Base-by-base conservation (phyloP, 176 grass and related monocot species). In the Oryza meridionalis region DNA sequence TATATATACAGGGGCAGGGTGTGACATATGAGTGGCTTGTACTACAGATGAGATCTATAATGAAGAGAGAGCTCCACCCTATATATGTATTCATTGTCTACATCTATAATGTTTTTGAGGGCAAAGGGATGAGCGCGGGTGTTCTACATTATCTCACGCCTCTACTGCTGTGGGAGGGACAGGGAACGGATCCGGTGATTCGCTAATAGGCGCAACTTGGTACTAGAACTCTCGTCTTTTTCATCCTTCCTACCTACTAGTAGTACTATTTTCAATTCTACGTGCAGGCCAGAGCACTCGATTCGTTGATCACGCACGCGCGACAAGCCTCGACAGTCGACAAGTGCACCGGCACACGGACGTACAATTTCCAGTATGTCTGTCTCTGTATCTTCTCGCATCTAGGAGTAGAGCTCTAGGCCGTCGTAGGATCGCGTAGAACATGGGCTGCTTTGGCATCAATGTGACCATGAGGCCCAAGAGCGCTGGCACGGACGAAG, bases 261-360 rank as follows among this genome's bases (percentile, higher is more conserved):
- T 42, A 42, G 40, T 42, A 42, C 42, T 43, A 25, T 73, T 88
- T 73, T 6, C 45, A 21, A 3, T 22, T 24, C 58, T 24, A 35
- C 58, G 50, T 76, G 11, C 70, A 62, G 46, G 42, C 37, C 26
- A 7, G 69, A 67, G 87, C 61, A 73, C 75, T 84, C 61, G 62
- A 88, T 67, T 77, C 35, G 32, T 59, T 17, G 25, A 15, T 69
- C 47, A 19, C 21, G 69, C 81, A 65, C 37, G 43, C 66, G 58
- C 19, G 9, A 11, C 21, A 10, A 22, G 58, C 8, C 7, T 61
- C 21, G 7, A 61, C 58, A 22, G n/a, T 61, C 58, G 7, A 61
- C 58, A 24, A 62, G n/a, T 24, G 55, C 55, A 59, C n/a, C n/a
- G 9, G 6, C 58, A 4, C 58, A 62, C 21, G 58, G 7, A 24